Base-by-base conservation (phyloP, 2,329 filamentous ascomycete species). In the Chalaropsis ovoidea region DNA sequence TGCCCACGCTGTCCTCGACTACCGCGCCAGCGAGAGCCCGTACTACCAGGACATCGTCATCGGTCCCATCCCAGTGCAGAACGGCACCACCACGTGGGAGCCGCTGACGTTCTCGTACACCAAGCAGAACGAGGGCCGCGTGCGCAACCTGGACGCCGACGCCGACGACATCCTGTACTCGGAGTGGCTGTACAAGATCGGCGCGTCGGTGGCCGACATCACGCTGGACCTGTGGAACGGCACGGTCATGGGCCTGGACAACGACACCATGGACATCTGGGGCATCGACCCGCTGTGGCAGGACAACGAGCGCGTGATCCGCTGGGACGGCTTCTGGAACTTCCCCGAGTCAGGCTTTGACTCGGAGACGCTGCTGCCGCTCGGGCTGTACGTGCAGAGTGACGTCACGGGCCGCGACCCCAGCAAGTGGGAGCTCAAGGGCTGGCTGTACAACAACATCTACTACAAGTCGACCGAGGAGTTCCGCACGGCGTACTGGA, bases 41-140 rank as follows among this genome's bases (percentile, higher is more conserved):
- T 74, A 77, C 35, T 77, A 76, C 4, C 76, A 79, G 65, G 78
- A 81, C 68, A 80, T 77, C 68, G 78, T 79, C 73, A 75, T 81
- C 35, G 79, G 79, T 0, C 79, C 80, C 1, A 73, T 81, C 2
- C 80, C 79, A 1, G 72, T 80, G 2, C 71, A 70, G 7, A 63
- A 69, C 22, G 68, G 73, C 19, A 78, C 77, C 4, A 74, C 69
- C 17, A 71, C 77, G 31, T 68, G 64, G 61, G 69, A 75, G 63
- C 74, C 75, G 56, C 71, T 79, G 11, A 75, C 76, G 62, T 79
- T 78, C 69, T 71, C 74, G 19, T 78, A 76, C 72, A 79, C 78
- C 70, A 77, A 77, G 4, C 76, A 76, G 1, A 73, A 71, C 7
- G 74, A 75, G 3, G 74, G 75, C 22, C 70, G 71, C 3, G 70